Evolutionary conservation across 257 asterid genomes (phyloP).

Genomic region (Solanum neorickii): DNA sequence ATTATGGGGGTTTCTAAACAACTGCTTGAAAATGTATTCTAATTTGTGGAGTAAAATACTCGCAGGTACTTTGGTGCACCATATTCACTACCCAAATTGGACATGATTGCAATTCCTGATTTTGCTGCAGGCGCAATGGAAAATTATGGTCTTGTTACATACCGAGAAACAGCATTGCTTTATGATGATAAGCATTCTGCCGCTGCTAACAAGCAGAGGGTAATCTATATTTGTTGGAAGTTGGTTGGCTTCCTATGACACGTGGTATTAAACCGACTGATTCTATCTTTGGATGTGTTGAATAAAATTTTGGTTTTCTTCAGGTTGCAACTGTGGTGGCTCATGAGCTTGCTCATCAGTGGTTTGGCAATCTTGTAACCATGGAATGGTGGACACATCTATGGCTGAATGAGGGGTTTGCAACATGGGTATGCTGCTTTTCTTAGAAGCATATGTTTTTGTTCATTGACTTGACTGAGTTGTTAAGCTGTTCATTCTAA

Average conservation of each 20-base stretch:
- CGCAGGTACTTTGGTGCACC: constrained; percentile 82
- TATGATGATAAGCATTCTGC: constrained; percentile 93
- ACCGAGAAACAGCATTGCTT: constrained; percentile 85
- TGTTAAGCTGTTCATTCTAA: not conserved
- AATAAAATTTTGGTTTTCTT: constrained; percentile 3
- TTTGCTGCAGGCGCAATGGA: constrained; percentile 99
- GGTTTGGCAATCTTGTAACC: constrained; percentile 98
- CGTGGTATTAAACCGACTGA: not conserved
- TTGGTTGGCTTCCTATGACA: not conserved
- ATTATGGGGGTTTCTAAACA: not conserved
- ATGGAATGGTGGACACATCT: constrained; percentile 99
- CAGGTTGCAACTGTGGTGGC: constrained; percentile 94
- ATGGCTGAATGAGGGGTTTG: constrained; percentile 95
- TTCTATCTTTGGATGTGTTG: not conserved
- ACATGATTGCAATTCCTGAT: constrained; percentile 97
- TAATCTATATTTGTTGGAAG: constrained; percentile 14
- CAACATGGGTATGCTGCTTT: constrained; percentile 71
- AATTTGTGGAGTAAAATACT: not conserved
- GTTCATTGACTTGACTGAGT: not conserved
- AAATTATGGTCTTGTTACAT: constrained; percentile 92
- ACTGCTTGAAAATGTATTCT: not conserved
- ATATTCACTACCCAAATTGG: constrained; percentile 86
- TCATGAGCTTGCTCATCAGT: constrained; percentile 96
- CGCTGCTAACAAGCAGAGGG: constrained; percentile 98
- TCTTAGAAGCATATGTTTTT: not conserved